Conservation (phyloP, 2,329 filamentous ascomycete genomes). For the Trichothecium roseum region DNA sequence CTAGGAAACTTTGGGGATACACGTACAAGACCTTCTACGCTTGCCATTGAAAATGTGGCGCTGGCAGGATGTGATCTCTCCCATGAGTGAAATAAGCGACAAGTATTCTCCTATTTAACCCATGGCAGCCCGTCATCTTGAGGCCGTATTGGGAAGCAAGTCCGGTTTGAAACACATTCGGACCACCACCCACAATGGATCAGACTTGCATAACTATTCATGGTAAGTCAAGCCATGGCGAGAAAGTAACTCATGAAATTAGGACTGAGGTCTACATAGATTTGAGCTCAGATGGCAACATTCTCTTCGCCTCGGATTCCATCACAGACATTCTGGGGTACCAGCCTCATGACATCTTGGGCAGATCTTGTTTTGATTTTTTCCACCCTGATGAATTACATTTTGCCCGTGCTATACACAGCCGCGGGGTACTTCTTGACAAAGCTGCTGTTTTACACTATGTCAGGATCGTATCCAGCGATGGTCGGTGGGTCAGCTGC, state of each 20-base stretch:
- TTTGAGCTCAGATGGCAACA: constrained; percentile 62
- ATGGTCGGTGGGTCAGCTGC: constrained; percentile 66
- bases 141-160: no score
- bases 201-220: constrained; percentile 89
- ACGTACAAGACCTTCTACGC: no score
- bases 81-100: no score
- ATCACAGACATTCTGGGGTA: constrained; percentile 77
- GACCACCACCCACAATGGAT: constrained; percentile 44
- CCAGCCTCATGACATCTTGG: constrained; percentile 62
- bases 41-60: no score
- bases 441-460: constrained; percentile 80
- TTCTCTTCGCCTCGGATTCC: constrained; percentile 76
- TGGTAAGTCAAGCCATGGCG: constrained; percentile 42
- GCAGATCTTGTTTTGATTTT: constrained; percentile 73
- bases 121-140: no score
- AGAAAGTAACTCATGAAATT: neutral
- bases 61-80: no score
- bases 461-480: constrained; percentile 56
- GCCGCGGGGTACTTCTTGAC: constrained; percentile 63
- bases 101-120: no score
- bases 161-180: no score
- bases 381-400: constrained; percentile 76
- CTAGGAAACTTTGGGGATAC: no score
- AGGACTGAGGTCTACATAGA: constrained; percentile 34
- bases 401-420: constrained; percentile 62